Evolutionary conservation across 2,329 filamentous ascomycete species (phyloP), one percentile per base, ranked within the genome.

Genomic region (Penicillium sp.): DNA sequence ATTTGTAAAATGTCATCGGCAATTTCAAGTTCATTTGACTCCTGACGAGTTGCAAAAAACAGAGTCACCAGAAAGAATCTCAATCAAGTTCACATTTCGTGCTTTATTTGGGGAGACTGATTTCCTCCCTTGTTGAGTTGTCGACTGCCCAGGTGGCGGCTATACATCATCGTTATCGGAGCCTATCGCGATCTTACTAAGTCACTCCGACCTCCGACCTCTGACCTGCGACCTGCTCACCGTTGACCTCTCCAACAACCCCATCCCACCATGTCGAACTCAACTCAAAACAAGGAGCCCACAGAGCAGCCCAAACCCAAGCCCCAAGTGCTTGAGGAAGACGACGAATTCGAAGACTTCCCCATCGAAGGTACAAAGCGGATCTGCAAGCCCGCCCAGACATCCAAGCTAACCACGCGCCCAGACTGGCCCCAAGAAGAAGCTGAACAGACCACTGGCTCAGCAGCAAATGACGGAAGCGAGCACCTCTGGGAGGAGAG

Each of bases 341-440:
- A 99, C 71, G 94, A 99, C 75, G 94, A 99, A 79, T 99, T 99
- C 69, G 94, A 99, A 74, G 94, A 99, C 75, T 99, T 99, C 71
- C 94, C 94, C 24, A 90, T 96, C 53, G 93, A 99, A 78, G 92
- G 94, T 96, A 59, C 36, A 38, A 29, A 32, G 9, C 34, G n/a
- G 22, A 7, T 24, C 27, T 14, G 5, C 27, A 27, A 49, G 22
- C 9, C 14, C 16, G 18, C 18, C 36, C 34, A 47, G 44, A 39
- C 40, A 36, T 29, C 16, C 14, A 50, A 42, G 44, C 48, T 60
- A 32, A 61, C 47, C 2, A 4, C 31, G 32, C 21, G 22, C 16
- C 29, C 66, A 96, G 94, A 97, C 77, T 99, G 94, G 94, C 82
- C 87, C 49, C 87, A 92, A 74, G 91, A 96, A 71, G 92, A 96